Conservation (phyloP, 1,284 basidiomycete genomes). For the Marasmius oreades region DNA sequence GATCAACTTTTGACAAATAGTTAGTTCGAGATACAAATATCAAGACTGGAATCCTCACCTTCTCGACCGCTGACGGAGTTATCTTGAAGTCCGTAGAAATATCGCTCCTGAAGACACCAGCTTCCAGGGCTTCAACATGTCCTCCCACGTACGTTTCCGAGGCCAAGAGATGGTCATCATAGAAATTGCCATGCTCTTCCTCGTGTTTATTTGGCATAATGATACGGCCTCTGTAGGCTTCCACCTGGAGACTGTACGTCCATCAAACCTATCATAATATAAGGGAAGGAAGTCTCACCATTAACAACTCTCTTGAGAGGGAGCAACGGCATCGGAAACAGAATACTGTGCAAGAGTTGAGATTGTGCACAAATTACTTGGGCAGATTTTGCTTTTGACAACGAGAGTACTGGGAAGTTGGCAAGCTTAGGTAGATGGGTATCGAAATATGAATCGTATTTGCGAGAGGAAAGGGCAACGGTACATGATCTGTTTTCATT, state of each 20-base stretch:
- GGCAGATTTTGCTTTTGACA: no score
- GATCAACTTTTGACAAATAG: slow-evolving; percentile 64
- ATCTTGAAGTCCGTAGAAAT: slow-evolving; percentile 96
- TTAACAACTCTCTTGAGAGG: slow-evolving; percentile 95
- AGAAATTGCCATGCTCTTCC: slow-evolving; percentile 90
- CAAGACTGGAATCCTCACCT: slow-evolving; percentile 43
- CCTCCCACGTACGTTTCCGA: slow-evolving; percentile 99
- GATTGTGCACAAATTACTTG: no score
- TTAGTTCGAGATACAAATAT: slow-evolving; percentile 6
- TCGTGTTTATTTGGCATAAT: slow-evolving; percentile 99
- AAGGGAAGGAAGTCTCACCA: slow-evolving; percentile 62
- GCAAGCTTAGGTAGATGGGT: no score
- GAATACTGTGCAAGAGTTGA: slow-evolving; percentile 96
- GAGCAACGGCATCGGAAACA: slow-evolving; percentile 97
- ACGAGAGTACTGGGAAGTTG: no score
- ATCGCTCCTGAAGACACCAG: slow-evolving; percentile 97
- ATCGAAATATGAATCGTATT: slow-evolving; percentile 85
- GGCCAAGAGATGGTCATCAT: slow-evolving; percentile 92
- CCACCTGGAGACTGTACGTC: slow-evolving; percentile 59
- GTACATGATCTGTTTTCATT: slow-evolving; percentile 75
- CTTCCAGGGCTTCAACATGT: slow-evolving; percentile 97
- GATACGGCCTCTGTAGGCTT: slow-evolving; percentile 88
- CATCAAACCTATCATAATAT: background rate
- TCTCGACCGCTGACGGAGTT: slow-evolving; percentile 82
- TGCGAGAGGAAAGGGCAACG: slow-evolving; percentile 84